Evolutionary conservation across 345 rosid species (phyloP).

Genomic region (Trapa incisa): DNA sequence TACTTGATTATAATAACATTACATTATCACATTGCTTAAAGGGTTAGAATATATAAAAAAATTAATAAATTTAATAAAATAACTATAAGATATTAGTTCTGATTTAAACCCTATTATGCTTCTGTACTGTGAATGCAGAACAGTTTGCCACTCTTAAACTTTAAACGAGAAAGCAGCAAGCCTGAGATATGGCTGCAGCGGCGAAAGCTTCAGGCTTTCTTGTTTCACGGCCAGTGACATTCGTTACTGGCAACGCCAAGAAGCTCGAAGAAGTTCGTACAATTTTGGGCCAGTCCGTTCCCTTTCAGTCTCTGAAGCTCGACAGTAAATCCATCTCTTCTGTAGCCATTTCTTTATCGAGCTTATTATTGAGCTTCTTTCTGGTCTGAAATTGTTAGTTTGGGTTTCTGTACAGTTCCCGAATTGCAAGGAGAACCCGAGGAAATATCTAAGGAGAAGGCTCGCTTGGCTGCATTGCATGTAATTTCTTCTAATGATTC

Average conservation of each 20-base stretch:
- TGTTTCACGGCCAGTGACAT: constrained; percentile 69
- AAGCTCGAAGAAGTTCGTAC: constrained; percentile 90
- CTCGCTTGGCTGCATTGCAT: constrained; percentile 80
- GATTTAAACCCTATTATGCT: no score
- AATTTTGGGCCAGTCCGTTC: constrained; percentile 70
- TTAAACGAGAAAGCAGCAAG: constrained; percentile 4
- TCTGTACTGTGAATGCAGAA: no score
- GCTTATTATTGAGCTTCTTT: neutral
- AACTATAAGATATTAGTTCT: no score
- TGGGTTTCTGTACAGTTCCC: constrained; percentile 36
- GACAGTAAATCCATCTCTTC: constrained; percentile 34
- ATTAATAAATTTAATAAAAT: no score
- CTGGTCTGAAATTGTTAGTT: neutral
- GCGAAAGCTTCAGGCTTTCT: constrained; percentile 26
- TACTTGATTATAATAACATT: no score
- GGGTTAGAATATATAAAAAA: no score
- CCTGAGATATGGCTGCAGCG: constrained; percentile 30
- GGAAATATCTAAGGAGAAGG: constrained; percentile 77
- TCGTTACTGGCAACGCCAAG: constrained; percentile 90
- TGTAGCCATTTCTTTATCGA: neutral
- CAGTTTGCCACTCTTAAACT: no score
- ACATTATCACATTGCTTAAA: no score
- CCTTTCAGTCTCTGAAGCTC: constrained; percentile 76
- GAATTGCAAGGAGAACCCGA: constrained; percentile 94
- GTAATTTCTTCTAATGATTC: constrained; percentile 13